phyloP scores from a whole-genome alignment of 331 rosid species.

The Dryas integrifolia region DNA sequence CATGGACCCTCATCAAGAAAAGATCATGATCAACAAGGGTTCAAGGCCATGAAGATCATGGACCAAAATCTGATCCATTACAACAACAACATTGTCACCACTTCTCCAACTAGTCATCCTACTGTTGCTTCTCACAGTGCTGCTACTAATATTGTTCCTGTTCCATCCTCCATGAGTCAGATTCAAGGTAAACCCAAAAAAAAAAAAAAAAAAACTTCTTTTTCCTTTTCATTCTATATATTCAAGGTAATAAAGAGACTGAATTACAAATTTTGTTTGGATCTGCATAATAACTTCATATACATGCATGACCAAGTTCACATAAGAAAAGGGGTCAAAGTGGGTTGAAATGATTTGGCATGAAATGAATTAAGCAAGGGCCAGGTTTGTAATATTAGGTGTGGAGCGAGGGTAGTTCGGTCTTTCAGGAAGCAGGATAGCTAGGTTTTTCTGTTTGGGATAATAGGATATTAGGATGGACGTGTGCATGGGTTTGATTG shows the following conservation, averaged over 20 bases:
- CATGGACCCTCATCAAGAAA: conserved; percentile 32
- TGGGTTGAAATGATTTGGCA: neutral
- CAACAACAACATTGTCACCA: conserved; percentile 16
- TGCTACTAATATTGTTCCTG: conserved; percentile 29
- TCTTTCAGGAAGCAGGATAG: neutral
- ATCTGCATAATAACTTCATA: conserved; percentile 1
- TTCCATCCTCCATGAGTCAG: conserved; percentile 45
- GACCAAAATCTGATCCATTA: conserved; percentile 10
- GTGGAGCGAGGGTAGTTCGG: neutral
- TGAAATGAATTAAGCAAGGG: neutral
- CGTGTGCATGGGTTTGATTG: conserved; percentile 72
- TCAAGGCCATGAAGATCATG: neutral
- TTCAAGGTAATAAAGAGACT: neutral
- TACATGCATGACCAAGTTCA: too few species aligned
- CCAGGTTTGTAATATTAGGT: neutral
- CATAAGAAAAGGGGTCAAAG: too few species aligned
- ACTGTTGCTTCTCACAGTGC: conserved; percentile 22
- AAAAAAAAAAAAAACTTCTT: neutral
- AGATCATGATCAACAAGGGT: conserved; percentile 24
- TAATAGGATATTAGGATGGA: conserved; percentile 30
- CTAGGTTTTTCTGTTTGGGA: neutral
- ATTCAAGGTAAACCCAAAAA: conserved; percentile 44
- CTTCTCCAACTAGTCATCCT: conserved; percentile 16
- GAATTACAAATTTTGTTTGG: conserved; percentile 7
- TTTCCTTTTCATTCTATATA: too few species aligned